Base-by-base conservation (phyloP, 2,329 filamentous ascomycete species). In the Colletotrichum plurivorum region DNA sequence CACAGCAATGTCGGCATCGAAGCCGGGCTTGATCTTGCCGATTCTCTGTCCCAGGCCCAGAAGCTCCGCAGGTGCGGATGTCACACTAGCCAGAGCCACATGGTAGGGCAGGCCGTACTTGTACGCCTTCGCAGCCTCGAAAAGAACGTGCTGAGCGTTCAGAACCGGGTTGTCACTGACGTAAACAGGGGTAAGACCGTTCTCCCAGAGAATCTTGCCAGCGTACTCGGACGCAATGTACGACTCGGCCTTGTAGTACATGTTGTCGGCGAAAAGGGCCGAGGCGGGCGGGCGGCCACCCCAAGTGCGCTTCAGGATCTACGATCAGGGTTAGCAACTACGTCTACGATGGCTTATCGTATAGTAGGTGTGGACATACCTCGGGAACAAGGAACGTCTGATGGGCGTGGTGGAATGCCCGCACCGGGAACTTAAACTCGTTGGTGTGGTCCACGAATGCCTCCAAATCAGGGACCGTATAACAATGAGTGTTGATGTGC, bases 101-200 rank as follows among this genome's bases (percentile, higher is more conserved):
- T 90, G 87, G 72, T 90, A 90, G 0, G 88, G 87, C 63, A 91
- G 80, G 1, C 89, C 88, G 70, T 89, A 90, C 56, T 85, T 85
- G 73, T 88, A 87, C 2, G 79, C 86, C 77, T 89, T 89, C 56
- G 87, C 88, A 9, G 88, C 88, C 74, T 90, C 90, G 55, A 92
- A 90, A 1, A 92, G 81, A 3, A 93, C 89, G 71, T 92, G 90
- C 76, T 92, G 90, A 1, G 90, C 90, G 72, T 92, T 92, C 62
- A 92, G 78, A 0, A 92, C 90, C 0, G 91, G 91, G 75, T 93
- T 93, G 75, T 92, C 90, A 69, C 87, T 90, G n/a, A 93, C 90
- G 71, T 91, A 92, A 22, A 92, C 86, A 1, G 89, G 85, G 0
- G 89, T 92, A 39, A 93, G 82, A 27, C 88, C 90, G 64, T 87